Evolutionary conservation across 305 asterid genomes (phyloP).

Genomic region (Fraxinus baroniana): DNA sequence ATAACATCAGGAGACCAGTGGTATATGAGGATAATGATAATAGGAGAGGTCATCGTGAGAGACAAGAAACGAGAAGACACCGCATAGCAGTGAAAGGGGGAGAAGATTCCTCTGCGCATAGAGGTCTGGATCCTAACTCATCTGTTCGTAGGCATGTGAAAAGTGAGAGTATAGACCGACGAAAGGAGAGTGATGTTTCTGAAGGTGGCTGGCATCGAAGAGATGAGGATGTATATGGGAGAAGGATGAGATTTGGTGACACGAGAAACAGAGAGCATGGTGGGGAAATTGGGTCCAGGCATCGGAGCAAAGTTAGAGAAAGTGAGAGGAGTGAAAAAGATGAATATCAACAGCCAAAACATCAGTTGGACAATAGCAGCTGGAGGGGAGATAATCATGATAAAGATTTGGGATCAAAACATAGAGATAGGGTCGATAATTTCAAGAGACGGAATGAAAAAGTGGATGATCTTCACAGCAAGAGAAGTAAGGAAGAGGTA

Average conservation of each 20-base stretch:
- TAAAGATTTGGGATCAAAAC: slow-evolving; percentile 52
- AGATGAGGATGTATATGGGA: slow-evolving; percentile 63
- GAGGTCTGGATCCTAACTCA: slow-evolving; percentile 51
- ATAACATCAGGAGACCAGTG: slow-evolving; percentile 40
- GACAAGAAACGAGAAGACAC: slow-evolving; percentile 59
- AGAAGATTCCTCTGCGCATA: slow-evolving; percentile 56
- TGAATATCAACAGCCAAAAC: slow-evolving; percentile 55
- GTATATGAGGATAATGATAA: slow-evolving; percentile 47
- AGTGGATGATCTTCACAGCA: slow-evolving; percentile 52
- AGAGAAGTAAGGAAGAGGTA: slow-evolving; percentile 72
- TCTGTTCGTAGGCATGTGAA: slow-evolving; percentile 45
- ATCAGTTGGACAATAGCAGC: slow-evolving; percentile 56
- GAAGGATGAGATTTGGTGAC: slow-evolving; percentile 62
- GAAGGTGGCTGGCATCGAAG: slow-evolving; percentile 70
- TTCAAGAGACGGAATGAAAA: slow-evolving; percentile 50
- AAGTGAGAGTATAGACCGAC: slow-evolving; percentile 53
- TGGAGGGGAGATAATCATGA: slow-evolving; percentile 64
- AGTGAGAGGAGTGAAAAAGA: slow-evolving; percentile 63
- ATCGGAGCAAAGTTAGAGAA: slow-evolving; percentile 59
- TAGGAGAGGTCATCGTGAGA: slow-evolving; percentile 55
- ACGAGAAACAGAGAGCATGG: slow-evolving; percentile 58
- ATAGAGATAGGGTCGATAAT: slow-evolving; percentile 64
- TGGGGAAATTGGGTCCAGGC: slow-evolving; percentile 60
- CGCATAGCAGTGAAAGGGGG: slow-evolving; percentile 45
- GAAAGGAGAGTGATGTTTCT: slow-evolving; percentile 62